phyloP scores from a whole-genome alignment of 2,329 filamentous ascomycete genomes.

The Sporothrix phasma region DNA sequence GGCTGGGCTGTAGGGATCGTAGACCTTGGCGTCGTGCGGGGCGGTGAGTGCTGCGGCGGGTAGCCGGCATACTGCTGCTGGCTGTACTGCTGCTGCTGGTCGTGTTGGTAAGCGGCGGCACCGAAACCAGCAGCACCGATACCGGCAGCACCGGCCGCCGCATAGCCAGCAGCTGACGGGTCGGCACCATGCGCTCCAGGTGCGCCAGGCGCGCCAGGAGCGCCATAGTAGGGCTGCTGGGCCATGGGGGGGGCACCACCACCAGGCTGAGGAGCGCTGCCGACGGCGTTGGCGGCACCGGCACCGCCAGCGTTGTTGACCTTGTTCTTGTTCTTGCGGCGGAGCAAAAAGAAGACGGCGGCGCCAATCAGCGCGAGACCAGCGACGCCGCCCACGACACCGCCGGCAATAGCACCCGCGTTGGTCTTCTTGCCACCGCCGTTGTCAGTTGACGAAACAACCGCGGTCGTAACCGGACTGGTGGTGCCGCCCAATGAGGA shows the following conservation, averaged over 20 bases:
- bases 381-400: constrained; percentile 25
- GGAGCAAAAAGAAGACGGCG: constrained; percentile 25
- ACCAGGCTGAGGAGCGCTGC: not conserved
- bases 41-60: not conserved
- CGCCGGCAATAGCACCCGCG: constrained; percentile 26
- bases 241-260: constrained; percentile 8
- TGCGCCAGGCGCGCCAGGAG: not conserved
- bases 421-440: constrained; percentile 5
- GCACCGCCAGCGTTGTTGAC: not conserved
- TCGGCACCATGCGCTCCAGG: not conserved
- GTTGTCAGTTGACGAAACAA: too few relatives aligned
- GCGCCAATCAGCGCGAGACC: constrained; percentile 24
- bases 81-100: not conserved
- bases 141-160: not conserved
- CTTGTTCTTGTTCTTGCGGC: constrained; percentile 20
- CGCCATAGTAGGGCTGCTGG: constrained; percentile 15
- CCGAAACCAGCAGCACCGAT: not conserved
- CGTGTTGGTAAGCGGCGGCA: constrained; percentile 2
- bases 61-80: not conserved
- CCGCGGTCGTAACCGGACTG: too few relatives aligned
- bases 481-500: not conserved
- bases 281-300: not conserved
- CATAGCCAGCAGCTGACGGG: not conserved
- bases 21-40: constrained; percentile 2
- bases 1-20: constrained; percentile 2